Percentiles rank a stretch among this genome's conserved stretches.
Conservation (phyloP, 2,329 filamentous ascomycete genomes). For the Bimuria novae-zelandiae region DNA sequence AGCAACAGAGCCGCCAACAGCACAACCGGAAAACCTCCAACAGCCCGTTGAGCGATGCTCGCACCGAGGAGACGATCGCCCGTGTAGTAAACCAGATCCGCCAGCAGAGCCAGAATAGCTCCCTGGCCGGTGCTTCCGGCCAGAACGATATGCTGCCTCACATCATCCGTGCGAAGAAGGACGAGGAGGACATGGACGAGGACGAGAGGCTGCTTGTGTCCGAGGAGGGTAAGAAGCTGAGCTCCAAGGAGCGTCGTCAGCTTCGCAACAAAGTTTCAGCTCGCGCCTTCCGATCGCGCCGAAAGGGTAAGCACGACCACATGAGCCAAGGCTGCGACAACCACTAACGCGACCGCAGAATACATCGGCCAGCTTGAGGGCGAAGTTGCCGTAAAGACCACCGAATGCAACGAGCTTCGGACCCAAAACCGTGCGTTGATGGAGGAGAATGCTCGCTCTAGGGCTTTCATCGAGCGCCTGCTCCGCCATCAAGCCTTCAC, state of each 20-base stretch:
- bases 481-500: conserved; percentile 55
- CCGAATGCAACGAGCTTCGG: conserved; percentile 80
- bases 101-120: conserved; percentile 62
- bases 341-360: conserved; percentile 68
- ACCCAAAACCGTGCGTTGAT: conserved; percentile 78
- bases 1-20: conserved; percentile 38
- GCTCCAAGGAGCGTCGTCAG: conserved; percentile 94
- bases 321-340: not conserved
- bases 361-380: conserved; percentile 94
- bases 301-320: conserved; percentile 75
- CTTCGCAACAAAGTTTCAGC: conserved; percentile 99
- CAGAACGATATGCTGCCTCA: conserved; percentile 61
- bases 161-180: conserved; percentile 79
- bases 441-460: conserved; percentile 85
- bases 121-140: conserved; percentile 58
- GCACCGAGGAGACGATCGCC: conserved; percentile 85
- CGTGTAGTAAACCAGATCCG: conserved; percentile 92
- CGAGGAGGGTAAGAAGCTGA: conserved; percentile 98
- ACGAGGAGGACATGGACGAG: conserved; percentile 98
- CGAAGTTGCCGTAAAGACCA: conserved; percentile 82
- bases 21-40: conserved; percentile 42
- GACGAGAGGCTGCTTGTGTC: conserved; percentile 93
- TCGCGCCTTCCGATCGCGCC: conserved; percentile 93
- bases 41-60: conserved; percentile 50
- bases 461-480: conserved; percentile 80